Base-by-base conservation (phyloP, 2,329 filamentous ascomycete species). In the Pseudocercospora vitis region DNA sequence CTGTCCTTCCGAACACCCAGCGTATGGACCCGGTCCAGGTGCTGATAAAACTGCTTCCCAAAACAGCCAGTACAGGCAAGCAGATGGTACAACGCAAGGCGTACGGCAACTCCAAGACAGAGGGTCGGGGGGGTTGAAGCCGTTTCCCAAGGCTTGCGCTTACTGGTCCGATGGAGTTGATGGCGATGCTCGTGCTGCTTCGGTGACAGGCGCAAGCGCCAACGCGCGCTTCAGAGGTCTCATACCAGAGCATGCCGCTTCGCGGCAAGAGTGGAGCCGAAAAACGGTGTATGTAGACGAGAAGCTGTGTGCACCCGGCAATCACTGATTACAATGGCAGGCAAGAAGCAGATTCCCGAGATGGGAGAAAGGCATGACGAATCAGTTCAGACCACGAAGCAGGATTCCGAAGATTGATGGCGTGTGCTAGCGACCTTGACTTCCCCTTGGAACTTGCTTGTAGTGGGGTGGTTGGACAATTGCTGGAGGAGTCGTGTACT, bases 101-200 rank as follows among this genome's bases (percentile, higher is more conserved):
- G 18, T 40, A 19, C 12, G 7, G 35, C 35, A 19, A 8, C 16
- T 19, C 4, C 16, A 8, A 19, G 12, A 8, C 23, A 9, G 9
- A 11, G 35, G 8, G n/a, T 40, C 35, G 12, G 35, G 12, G 12
- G n/a, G 4, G 14, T 19, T 6, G 6, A 19, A 12, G 11, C 14
- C 16, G 16, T 18, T 48, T 3, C 28, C 28, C 2, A 32, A 29
- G 9, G 24, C 18, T 8, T 33, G n/a, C 18, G 44, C 44, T 7
- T 48, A 48, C 28, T 48, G 44, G 44, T 31, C 18, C 12, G 44
- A 48, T 33, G 44, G 44, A 6, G 28, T 32, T 4, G 29, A 32
- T 31, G 29, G 26, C 29, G 44, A 48, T 21, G 21, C 26, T 31
- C 24, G 28, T 9, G 44, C 44, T 19, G 16, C 28, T 14, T n/a